Conservation (phyloP, 2,329 filamentous ascomycete species). For the Alternaria brassicicola region DNA sequence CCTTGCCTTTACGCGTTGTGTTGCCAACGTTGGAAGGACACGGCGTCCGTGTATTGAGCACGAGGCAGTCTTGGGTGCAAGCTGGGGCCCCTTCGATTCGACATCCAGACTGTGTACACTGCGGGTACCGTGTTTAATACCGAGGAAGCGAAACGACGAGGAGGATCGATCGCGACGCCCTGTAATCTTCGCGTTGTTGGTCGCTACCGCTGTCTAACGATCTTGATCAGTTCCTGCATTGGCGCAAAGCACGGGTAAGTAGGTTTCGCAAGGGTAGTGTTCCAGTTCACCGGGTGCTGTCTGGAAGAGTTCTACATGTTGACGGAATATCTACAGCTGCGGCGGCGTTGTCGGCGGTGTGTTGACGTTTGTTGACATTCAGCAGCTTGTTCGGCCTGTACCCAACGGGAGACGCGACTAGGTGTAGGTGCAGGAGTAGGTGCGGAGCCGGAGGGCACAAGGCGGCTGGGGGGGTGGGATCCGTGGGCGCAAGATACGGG, state of each 20-base stretch:
- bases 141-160: conserved; percentile 58
- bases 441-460: conserved; percentile 2
- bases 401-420: conserved; percentile 9
- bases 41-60: conserved; percentile 46
- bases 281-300: conserved; percentile 14
- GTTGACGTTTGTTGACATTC: background rate
- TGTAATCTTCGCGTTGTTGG: conserved; percentile 27
- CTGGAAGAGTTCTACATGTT: background rate
- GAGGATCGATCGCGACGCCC: conserved; percentile 54
- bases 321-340: background rate
- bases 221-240: conserved; percentile 11
- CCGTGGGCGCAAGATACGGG: background rate
- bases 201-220: conserved; percentile 22
- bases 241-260: conserved; percentile 33
- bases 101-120: conserved; percentile 51
- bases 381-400: background rate
- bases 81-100: conserved; percentile 12
- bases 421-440: conserved; percentile 17
- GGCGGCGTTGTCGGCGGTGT: background rate
- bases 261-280: conserved; percentile 23
- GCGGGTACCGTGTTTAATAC: conserved; percentile 55
- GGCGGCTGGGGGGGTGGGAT: background rate
- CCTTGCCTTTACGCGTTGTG: conserved; percentile 40
- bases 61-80: conserved; percentile 55
- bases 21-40: conserved; percentile 47